Conservation (phyloP, 106 monocot species). For the Acorus gramineus region DNA sequence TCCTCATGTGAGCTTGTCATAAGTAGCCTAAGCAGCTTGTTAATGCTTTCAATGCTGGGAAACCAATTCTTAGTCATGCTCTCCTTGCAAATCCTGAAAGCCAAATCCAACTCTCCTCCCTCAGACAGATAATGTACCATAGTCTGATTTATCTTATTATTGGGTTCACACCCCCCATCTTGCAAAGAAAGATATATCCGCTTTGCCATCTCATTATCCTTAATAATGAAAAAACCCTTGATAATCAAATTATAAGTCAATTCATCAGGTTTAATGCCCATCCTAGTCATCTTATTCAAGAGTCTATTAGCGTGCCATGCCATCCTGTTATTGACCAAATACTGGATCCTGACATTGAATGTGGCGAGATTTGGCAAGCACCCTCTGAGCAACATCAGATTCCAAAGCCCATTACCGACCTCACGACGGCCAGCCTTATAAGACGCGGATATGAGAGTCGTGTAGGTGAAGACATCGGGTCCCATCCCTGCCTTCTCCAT, state of each 20-base stretch:
- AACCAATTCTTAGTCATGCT: constrained; percentile 88
- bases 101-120: constrained; percentile 59
- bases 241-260: constrained; percentile 86
- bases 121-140: constrained; percentile 92
- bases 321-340: constrained; percentile 51
- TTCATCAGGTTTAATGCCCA: constrained; percentile 58
- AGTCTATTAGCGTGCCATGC: constrained; percentile 68
- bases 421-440: constrained; percentile 65
- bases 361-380: constrained; percentile 71
- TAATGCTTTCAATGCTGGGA: constrained; percentile 49
- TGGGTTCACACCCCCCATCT: constrained; percentile 63
- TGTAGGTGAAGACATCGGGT: constrained; percentile 87
- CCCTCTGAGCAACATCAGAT: constrained; percentile 71
- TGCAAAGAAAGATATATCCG: constrained; percentile 55
- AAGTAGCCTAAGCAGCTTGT: constrained; percentile 54
- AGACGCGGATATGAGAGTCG: constrained; percentile 65
- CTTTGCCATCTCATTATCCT: constrained; percentile 74
- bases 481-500: constrained; percentile 53
- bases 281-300: constrained; percentile 41
- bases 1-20: constrained; percentile 35
- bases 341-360: constrained; percentile 89
- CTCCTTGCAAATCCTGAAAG: constrained; percentile 72
- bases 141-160: constrained; percentile 77
- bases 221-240: constrained; percentile 77
- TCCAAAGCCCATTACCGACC: constrained; percentile 88